phyloP scores from a whole-genome alignment of 352 stramenopile genomes.

The Phytophthora pluvialis region DNA sequence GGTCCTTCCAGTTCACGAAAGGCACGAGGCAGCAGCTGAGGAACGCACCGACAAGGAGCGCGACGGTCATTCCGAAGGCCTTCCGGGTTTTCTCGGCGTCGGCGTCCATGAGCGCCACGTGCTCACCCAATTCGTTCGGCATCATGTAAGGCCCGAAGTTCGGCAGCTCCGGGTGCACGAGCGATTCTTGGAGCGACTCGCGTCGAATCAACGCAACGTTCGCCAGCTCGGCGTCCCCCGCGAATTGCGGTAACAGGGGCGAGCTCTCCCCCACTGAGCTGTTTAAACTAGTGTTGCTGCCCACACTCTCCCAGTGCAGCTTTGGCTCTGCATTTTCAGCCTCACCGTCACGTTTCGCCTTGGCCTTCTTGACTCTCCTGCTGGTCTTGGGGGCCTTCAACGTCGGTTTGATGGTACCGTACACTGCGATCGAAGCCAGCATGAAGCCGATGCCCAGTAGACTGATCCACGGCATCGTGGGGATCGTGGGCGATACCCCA shows the following conservation, averaged over 20 bases:
- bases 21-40: slow-evolving; percentile 81
- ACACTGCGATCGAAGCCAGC: slow-evolving; percentile 80
- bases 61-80: slow-evolving; percentile 64
- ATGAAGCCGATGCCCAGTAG: slow-evolving; percentile 79
- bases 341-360: slow-evolving; percentile 1
- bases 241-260: slow-evolving; percentile 46
- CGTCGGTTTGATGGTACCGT: slow-evolving; percentile 79
- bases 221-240: slow-evolving; percentile 18
- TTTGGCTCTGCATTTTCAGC: slow-evolving; percentile 13
- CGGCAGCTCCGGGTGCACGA: slow-evolving; percentile 77
- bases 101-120: slow-evolving; percentile 58
- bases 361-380: slow-evolving; percentile 19
- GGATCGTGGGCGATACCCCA: slow-evolving; percentile 68
- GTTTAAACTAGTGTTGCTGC: slow-evolving; percentile 28
- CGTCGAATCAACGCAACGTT: slow-evolving; percentile 27
- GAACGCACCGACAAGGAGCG: slow-evolving; percentile 71
- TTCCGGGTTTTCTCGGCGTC: slow-evolving; percentile 64
- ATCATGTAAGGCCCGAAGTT: slow-evolving; percentile 88
- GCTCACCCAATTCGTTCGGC: slow-evolving; percentile 62
- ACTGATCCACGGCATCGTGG: slow-evolving; percentile 58
- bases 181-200: slow-evolving; percentile 58
- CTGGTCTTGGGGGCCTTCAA: slow-evolving; percentile 39
- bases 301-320: slow-evolving; percentile 17
- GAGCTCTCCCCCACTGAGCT: slow-evolving; percentile 42
- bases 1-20: slow-evolving; percentile 78